phyloP scores from a whole-genome alignment of 306 rosid genomes.

The Sindora glabra region DNA sequence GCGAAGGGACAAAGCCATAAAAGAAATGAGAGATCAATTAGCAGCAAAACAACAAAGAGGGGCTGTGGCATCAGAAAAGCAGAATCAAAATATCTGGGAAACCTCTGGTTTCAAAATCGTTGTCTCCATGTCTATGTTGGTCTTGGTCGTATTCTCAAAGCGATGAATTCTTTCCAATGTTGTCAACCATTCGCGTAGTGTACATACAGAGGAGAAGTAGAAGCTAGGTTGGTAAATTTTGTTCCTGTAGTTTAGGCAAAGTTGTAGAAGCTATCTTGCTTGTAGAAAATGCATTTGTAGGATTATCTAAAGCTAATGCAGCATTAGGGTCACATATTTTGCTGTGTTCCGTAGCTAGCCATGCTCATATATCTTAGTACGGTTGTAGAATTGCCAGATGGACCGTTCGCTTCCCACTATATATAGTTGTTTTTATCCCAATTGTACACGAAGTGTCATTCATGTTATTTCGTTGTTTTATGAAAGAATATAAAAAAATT shows the following conservation, averaged over 20 bases:
- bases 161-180: constrained; percentile 37
- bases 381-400: background rate
- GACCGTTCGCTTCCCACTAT: no score
- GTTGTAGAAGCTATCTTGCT: constrained; percentile 26
- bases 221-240: constrained; percentile 3
- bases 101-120: constrained; percentile 70
- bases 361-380: background rate
- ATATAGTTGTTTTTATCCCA: no score
- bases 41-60: constrained; percentile 53
- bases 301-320: constrained; percentile 23
- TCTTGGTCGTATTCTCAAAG: constrained; percentile 76
- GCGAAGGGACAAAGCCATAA: constrained; percentile 76
- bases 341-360: background rate
- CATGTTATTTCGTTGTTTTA: no score
- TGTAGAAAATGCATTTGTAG: constrained; percentile 28
- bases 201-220: no score
- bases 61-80: constrained; percentile 35
- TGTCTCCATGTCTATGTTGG: constrained; percentile 82
- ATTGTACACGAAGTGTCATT: no score
- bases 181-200: constrained; percentile 14
- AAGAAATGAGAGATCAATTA: constrained; percentile 76
- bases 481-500: no score
- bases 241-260: constrained; percentile 14
- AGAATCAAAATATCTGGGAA: constrained; percentile 73
- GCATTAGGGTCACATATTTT: constrained; percentile 16